Evolutionary conservation across 2,329 filamentous ascomycete genomes (phyloP), one percentile per base, ranked within the genome.

Genomic region (Chaetomiaceae sp.): DNA sequence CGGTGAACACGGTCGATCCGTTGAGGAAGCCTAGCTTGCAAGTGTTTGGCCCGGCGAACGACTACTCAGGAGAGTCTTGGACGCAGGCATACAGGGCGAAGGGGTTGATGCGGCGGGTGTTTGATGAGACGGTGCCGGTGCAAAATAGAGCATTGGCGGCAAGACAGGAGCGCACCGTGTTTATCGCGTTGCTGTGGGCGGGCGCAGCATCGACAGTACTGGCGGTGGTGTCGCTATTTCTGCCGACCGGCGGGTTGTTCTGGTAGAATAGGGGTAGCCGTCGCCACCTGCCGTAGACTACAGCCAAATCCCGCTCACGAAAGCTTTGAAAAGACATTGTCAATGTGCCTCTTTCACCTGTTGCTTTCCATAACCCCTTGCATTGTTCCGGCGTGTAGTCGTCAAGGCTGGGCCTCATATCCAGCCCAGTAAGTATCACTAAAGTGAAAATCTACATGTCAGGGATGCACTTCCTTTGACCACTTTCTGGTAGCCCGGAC

Each of bases 101-200:
- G 54, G 44, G 58, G 6, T n/a, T 61, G 8, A 44, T 54, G 43
- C 30, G 54, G 19, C 62, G 54, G 49, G 50, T 68, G 11, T 62
- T 63, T 38, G 60, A 60, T 17, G 55, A 56, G 19, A 58, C 58
- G 12, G 55, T 61, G 8, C 54, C 55, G 35, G 56, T 65, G 35
- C 63, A 62, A 51, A 64, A 65, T 29, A 49, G 54, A 36, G 54
- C 55, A 17, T 38, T 70, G 19, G 56, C 58, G 49, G 40, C 56
- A 34, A 44, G 67, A 42, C 68, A 69, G 47, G 61, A 64, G 41
- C 57, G 58, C 30, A 60, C 62, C 2, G 60, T 69, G 1, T 54
- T 64, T 49, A 49, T 57, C 29, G 59, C 63, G 1, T 49, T 67
- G 26, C n/a, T 65, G 6, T 66, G 61, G 62, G 65, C 59, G 4